These are phyloP conservation scores for Eucalyptus pumila DNA, from an alignment of 345 rosid genomes.

Conservation along the genomic window DNA sequence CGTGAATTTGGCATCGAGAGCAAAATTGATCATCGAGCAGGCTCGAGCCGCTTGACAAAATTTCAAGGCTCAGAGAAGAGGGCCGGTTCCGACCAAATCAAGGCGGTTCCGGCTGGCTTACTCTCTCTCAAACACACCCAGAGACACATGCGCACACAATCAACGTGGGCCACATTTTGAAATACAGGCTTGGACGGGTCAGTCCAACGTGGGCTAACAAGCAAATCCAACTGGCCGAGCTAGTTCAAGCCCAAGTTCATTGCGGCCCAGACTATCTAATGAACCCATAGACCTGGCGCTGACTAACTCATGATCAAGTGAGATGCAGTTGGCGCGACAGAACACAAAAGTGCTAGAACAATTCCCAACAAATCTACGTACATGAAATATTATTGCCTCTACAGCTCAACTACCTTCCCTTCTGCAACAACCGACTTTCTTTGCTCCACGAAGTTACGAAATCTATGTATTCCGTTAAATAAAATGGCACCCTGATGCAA, in stretches of 20 bases:
- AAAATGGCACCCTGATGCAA: neutral
- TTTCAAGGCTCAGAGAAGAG: neutral
- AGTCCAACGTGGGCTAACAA: neutral
- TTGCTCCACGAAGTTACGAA: neutral
- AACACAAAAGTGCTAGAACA: neutral
- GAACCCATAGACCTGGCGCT: too few relatives aligned
- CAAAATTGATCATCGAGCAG: neutral
- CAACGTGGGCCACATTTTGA: neutral
- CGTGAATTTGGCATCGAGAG: neutral
- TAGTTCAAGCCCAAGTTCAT: neutral
- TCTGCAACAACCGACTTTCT: neutral
- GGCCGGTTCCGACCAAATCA: neutral
- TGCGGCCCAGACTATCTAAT: too few relatives aligned
- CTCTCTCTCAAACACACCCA: neutral
- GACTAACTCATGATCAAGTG: accelerated
- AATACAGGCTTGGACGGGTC: neutral
- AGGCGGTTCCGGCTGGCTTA: neutral
- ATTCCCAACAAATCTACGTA: neutral
- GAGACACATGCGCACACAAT: neutral
- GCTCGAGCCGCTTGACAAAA: neutral
- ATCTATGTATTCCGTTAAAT: neutral
- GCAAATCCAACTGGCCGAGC: neutral
- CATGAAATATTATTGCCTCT: neutral
- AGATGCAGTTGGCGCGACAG: too few relatives aligned
- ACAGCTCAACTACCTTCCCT: neutral